Conservation (phyloP, 2,329 filamentous ascomycete species). For the Penicillium corylophilum region DNA sequence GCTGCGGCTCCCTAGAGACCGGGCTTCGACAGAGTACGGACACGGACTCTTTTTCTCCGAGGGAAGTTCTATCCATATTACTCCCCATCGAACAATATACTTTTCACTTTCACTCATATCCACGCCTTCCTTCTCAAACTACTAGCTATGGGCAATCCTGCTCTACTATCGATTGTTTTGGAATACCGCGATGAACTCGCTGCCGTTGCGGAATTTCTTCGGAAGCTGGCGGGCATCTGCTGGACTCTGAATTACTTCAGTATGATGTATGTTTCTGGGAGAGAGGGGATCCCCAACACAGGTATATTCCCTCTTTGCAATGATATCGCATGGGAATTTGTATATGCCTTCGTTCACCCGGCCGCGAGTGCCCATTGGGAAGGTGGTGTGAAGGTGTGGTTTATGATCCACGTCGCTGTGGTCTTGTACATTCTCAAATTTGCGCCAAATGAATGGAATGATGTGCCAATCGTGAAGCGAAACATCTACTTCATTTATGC, state of each 20-base stretch:
- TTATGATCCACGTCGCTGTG: constrained; percentile 1
- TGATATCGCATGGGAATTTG: constrained; percentile 9
- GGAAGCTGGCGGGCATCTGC: constrained; percentile 16
- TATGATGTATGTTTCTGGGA: neutral
- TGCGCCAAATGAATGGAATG: constrained; percentile 1
- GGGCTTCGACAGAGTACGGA: too few relatives aligned
- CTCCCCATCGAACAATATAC: too few relatives aligned
- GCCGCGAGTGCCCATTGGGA: neutral
- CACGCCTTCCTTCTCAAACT: too few relatives aligned
- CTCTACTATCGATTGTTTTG: too few relatives aligned
- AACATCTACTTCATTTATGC: constrained; percentile 3
- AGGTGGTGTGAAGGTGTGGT: neutral
- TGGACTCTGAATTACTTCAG: constrained; percentile 7
- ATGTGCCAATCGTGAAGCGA: constrained; percentile 1
- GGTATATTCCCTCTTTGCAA: constrained; percentile 7
- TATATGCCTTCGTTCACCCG: constrained; percentile 5
- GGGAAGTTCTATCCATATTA: too few relatives aligned
- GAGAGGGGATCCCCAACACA: neutral
- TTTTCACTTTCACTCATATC: too few relatives aligned
- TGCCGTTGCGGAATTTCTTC: too few relatives aligned
- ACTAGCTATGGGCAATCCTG: too few relatives aligned
- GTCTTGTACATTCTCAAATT: neutral
- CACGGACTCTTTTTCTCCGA: too few relatives aligned
- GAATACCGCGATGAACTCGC: too few relatives aligned
- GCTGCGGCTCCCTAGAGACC: too few relatives aligned